These are phyloP conservation scores for Alnus glutinosa DNA, from an alignment of 306 rosid genomes.

Conservation along the genomic window DNA sequence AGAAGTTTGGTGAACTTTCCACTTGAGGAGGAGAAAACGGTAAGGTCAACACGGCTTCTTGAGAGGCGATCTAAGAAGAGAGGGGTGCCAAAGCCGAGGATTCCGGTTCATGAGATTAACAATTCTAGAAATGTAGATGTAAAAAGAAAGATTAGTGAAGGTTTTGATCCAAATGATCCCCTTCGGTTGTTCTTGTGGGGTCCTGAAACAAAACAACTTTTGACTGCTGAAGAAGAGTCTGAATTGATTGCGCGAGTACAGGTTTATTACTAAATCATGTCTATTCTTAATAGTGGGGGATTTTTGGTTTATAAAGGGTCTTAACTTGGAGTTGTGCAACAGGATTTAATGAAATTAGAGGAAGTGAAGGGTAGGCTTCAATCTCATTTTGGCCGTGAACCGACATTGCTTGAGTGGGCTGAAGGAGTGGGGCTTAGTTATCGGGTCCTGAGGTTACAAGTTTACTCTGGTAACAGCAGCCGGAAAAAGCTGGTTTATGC, in stretches of 20 bases:
- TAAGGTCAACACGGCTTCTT: constrained; percentile 62
- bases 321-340: constrained; percentile 43
- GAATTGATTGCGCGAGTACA: constrained; percentile 64
- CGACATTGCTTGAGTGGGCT: constrained; percentile 92
- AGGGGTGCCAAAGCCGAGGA: constrained; percentile 45
- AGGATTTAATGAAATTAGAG: constrained; percentile 69
- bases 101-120: constrained; percentile 38
- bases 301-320: constrained; percentile 20
- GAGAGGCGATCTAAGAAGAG: constrained; percentile 74
- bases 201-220: constrained; percentile 78
- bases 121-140: constrained; percentile 38
- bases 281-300: constrained; percentile 17
- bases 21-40: constrained; percentile 45
- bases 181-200: constrained; percentile 73
- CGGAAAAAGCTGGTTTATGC: constrained; percentile 66
- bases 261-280: constrained; percentile 44
- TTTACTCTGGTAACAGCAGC: constrained; percentile 57
- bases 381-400: constrained; percentile 81
- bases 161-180: constrained; percentile 62
- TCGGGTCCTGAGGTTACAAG: constrained; percentile 49
- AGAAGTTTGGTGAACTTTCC: constrained; percentile 40
- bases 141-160: constrained; percentile 55
- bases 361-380: constrained; percentile 68
- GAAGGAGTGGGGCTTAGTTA: constrained; percentile 70
- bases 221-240: constrained; percentile 75